Evolutionary conservation across 2,329 filamentous ascomycete species (phyloP), one percentile per base, ranked within the genome.

Genomic region (Arthrinium puccinioides): DNA sequence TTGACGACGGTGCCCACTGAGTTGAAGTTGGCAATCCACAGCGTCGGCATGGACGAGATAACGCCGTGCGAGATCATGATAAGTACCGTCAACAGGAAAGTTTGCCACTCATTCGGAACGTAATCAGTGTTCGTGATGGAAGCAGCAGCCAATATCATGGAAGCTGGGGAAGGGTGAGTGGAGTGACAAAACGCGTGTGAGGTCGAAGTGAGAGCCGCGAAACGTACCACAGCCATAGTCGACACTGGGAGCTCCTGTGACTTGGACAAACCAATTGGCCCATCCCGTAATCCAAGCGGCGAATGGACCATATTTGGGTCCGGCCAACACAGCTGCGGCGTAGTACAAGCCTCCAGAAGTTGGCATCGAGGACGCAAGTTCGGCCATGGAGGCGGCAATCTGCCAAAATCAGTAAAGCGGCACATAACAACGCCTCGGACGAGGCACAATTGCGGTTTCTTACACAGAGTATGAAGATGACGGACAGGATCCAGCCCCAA

Each of bases 321-420:
- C 55, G 19, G 82, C 82, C 6, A 87, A 68, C 1, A 86, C 82
- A 4, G 82, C 82, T 14, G 80, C 64, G 13, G 82, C 82, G 54
- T 87, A 87, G 58, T 87, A 87, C 11, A 87, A 63, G 19, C 82
- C 82, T 38, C 82, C 82, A 56, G 71, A 76, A 2, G 82, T 85
- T 4, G 82, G 82, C 81, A 86, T 85, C 30, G 76, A 78, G 3
- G 76, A 82, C 49, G 82, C 85, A 14, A 87, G 63, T 57, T 87
- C 82, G 2, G 82, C 82, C 74, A 80, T 79, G 15, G 72, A 73
- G 59, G 77, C 70, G 8, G 82, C 82, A 37, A 57, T 52, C 54
- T 57, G 37, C 8, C 21, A 9, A 23, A 19, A 31, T 38, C 43
- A 38, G 18, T 9, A 11, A 16, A 11, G 7, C 6, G 3, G 4